Conservation (phyloP, 2,329 filamentous ascomycete species). For the Ceratocystis destructans region DNA sequence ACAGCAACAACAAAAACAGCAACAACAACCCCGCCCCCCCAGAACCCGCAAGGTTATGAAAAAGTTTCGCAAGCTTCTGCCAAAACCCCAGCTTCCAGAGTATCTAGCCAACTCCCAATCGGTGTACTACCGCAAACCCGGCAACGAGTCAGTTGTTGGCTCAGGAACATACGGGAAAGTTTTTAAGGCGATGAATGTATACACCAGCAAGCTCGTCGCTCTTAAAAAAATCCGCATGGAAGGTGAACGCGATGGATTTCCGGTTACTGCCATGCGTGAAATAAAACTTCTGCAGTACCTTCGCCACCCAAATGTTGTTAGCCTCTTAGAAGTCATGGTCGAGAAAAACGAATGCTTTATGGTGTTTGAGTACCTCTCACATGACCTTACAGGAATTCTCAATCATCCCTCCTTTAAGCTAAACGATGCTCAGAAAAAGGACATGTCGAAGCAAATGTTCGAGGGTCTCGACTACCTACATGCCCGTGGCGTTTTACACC, state of each 20-base stretch:
- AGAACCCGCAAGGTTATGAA: constrained; percentile 51
- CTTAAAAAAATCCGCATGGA: constrained; percentile 91
- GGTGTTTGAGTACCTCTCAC: constrained; percentile 97
- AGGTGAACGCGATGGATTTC: constrained; percentile 79
- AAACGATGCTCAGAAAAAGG: constrained; percentile 75
- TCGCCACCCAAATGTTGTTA: constrained; percentile 68
- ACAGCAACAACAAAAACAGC: constrained; percentile 6
- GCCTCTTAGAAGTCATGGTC: constrained; percentile 86
- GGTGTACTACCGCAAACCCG: constrained; percentile 86
- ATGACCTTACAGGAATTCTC: constrained; percentile 85
- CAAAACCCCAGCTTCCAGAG: constrained; percentile 53
- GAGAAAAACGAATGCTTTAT: constrained; percentile 98
- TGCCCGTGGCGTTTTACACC: constrained; percentile 80
- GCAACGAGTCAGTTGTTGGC: constrained; percentile 93
- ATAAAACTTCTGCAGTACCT: constrained; percentile 85
- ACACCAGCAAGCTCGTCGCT: constrained; percentile 69
- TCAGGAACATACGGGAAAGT: constrained; percentile 94
- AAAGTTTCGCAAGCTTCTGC: constrained; percentile 55
- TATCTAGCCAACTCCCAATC: constrained; percentile 71
- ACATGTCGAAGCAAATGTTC: constrained; percentile 84
- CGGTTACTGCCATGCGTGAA: constrained; percentile 79
- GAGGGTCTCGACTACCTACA: constrained; percentile 90
- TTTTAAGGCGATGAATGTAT: constrained; percentile 88
- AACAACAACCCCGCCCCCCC: constrained; percentile 29
- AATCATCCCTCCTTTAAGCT: constrained; percentile 89